A percentile compares a stretch with the other conserved stretches of the same genome.
Evolutionary conservation across 345 rosid genomes (phyloP).

Genomic region (Gossypium thurberi): DNA sequence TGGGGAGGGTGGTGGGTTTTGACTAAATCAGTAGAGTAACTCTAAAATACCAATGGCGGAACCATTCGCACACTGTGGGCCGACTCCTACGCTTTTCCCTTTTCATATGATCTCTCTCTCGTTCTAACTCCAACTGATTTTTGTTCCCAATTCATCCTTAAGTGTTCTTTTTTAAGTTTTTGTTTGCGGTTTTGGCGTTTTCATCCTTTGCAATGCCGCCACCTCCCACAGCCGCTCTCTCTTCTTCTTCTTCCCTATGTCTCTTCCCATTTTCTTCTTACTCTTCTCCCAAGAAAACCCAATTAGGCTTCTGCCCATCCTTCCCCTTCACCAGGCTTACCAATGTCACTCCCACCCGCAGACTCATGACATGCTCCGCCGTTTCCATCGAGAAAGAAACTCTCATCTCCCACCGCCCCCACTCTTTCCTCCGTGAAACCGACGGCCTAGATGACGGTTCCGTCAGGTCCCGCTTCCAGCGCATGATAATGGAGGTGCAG

Average conservation of each 20-base stretch:
- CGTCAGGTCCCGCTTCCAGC: constrained; percentile 52
- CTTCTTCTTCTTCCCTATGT: constrained; percentile 15
- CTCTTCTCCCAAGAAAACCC: constrained; percentile 8
- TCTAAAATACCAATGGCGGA: neutral
- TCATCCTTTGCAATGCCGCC: constrained; percentile 12
- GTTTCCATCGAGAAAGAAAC: constrained; percentile 64
- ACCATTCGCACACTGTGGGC: neutral
- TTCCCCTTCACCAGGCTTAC: neutral
- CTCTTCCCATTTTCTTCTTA: constrained; percentile 4
- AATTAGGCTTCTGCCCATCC: neutral
- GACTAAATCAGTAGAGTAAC: neutral
- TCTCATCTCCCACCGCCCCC: constrained; percentile 58
- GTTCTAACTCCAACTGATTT: neutral
- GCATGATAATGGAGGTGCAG: constrained; percentile 82
- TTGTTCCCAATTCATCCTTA: neutral
- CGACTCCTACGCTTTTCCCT: neutral
- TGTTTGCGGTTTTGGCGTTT: neutral
- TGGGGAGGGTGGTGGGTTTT: neutral
- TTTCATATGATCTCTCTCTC: neutral
- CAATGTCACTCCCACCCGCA: neutral
- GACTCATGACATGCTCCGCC: constrained; percentile 26
- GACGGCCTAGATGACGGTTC: constrained; percentile 38
- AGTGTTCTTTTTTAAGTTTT: too few species aligned
- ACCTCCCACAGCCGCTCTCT: constrained; percentile 9
- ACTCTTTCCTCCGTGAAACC: constrained; percentile 63